These are phyloP conservation scores for Nicotiana otophora DNA, from an alignment of 257 asterid species.

Conservation along the genomic window DNA sequence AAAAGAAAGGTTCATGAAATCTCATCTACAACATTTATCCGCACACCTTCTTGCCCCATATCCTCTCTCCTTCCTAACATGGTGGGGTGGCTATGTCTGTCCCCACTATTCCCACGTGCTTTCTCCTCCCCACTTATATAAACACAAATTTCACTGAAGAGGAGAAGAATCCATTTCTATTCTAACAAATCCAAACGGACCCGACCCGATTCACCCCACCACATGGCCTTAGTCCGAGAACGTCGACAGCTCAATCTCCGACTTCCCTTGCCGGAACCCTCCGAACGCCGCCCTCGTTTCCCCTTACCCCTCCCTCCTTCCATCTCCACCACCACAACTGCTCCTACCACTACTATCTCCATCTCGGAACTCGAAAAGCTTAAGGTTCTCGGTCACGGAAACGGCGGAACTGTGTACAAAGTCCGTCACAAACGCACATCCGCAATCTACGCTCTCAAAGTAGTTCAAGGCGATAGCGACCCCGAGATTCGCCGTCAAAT, in stretches of 20 bases:
- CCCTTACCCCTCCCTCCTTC: constrained; percentile 56
- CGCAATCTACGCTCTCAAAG: constrained; percentile 57
- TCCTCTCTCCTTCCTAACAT: constrained; percentile 8
- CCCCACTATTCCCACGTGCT: constrained; percentile 40
- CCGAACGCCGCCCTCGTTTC: constrained; percentile 71
- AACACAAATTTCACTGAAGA: not conserved
- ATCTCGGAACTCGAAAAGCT: constrained; percentile 69
- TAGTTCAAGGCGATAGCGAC: constrained; percentile 73
- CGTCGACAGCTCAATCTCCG: constrained; percentile 86
- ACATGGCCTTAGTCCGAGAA: constrained; percentile 66
- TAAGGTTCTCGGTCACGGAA: constrained; percentile 78
- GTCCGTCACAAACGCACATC: constrained; percentile 66
- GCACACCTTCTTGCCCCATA: not conserved
- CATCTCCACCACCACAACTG: constrained; percentile 16
- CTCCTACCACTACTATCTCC: constrained; percentile 19
- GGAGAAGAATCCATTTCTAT: not conserved
- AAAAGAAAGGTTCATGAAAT: not conserved
- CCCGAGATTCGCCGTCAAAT: constrained; percentile 71
- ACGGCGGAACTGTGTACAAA: constrained; percentile 86
- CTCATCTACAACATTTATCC: not conserved
- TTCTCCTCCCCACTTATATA: constrained; percentile 25
- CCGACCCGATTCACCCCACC: not conserved
- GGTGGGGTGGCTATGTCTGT: not conserved
- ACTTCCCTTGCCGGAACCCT: constrained; percentile 58
- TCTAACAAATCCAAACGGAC: constrained; percentile 12